phyloP scores from a whole-genome alignment of 1,284 basidiomycete genomes.

The Erythrobasidium hasegawianum region DNA sequence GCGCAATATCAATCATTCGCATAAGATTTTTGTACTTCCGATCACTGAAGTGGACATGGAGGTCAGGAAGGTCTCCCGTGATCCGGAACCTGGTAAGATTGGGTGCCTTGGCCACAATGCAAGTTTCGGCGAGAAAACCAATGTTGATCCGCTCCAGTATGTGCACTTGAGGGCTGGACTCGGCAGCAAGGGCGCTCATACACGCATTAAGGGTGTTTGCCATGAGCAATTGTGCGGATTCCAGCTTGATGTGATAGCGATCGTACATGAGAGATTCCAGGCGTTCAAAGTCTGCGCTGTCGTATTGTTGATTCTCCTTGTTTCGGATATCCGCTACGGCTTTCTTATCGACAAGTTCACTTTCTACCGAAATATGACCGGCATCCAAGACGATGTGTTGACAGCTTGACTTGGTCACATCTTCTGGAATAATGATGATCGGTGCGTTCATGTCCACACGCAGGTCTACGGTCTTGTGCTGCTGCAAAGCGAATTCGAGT shows the following conservation, averaged over 20 bases:
- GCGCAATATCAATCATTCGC: constrained; percentile 84
- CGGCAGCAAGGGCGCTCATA: constrained; percentile 62
- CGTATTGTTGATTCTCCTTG: constrained; percentile 83
- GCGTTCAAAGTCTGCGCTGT: constrained; percentile 79
- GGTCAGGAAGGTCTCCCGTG: constrained; percentile 78
- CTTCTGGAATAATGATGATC: constrained; percentile 92
- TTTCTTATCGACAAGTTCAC: constrained; percentile 80
- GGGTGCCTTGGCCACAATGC: constrained; percentile 81
- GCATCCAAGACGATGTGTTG: constrained; percentile 92
- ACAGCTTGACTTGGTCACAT: constrained; percentile 68
- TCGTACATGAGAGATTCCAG: constrained; percentile 98
- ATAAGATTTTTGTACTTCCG: constrained; percentile 92
- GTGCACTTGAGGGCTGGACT: constrained; percentile 63
- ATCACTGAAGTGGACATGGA: constrained; percentile 84
- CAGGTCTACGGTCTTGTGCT: constrained; percentile 92
- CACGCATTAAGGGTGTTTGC: constrained; percentile 81
- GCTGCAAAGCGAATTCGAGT: constrained; percentile 86
- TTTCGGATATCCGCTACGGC: constrained; percentile 73
- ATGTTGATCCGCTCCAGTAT: constrained; percentile 91
- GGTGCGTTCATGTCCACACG: constrained; percentile 96
- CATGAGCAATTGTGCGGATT: constrained; percentile 87
- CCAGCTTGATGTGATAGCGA: constrained; percentile 75
- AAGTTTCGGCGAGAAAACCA: constrained; percentile 84
- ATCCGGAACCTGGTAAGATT: constrained; percentile 89
- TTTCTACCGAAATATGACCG: constrained; percentile 91